Percentiles rank a stretch among this genome's conserved stretches.
Conservation (phyloP, 1,284 basidiomycete genomes). For the Coniophora puteana region DNA sequence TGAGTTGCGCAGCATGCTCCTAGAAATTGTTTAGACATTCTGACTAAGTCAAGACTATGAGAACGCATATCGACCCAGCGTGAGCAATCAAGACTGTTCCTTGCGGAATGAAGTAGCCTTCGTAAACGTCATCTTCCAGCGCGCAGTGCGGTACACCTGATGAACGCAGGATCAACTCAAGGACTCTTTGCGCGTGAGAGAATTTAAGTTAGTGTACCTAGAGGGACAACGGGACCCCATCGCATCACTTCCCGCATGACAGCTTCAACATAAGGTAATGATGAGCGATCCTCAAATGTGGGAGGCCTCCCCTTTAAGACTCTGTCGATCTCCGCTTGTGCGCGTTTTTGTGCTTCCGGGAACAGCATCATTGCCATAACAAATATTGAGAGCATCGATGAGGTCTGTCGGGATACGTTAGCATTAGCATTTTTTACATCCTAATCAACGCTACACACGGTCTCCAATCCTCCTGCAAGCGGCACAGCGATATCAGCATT, state of each 20-base stretch:
- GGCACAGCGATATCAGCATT: no score
- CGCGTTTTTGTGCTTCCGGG: conserved; percentile 28
- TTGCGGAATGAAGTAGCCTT: no score
- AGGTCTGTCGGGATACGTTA: not conserved
- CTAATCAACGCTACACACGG: not conserved
- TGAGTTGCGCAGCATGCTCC: conserved; percentile 11
- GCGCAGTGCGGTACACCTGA: conserved; percentile 32
- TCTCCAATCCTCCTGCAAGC: not conserved
- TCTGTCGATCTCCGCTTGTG: conserved; percentile 34
- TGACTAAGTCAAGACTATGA: not conserved
- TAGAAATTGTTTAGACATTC: conserved; percentile 7
- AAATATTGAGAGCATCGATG: not conserved
- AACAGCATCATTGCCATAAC: conserved; percentile 4
- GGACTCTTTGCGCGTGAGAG: no score
- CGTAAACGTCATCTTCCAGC: no score
- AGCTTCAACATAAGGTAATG: no score
- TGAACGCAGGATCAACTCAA: not conserved
- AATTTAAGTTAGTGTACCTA: conserved; percentile 34
- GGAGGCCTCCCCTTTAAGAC: conserved; percentile 28
- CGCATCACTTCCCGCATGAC: conserved; percentile 32
- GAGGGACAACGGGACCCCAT: conserved; percentile 40
- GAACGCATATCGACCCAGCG: conserved; percentile 25
- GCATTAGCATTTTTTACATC: not conserved
- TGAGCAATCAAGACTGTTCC: conserved; percentile 21
- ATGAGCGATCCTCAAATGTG: conserved; percentile 20